Evolutionary conservation across 441 rosid species (phyloP).

Genomic region (Jatropha podagrica): DNA sequence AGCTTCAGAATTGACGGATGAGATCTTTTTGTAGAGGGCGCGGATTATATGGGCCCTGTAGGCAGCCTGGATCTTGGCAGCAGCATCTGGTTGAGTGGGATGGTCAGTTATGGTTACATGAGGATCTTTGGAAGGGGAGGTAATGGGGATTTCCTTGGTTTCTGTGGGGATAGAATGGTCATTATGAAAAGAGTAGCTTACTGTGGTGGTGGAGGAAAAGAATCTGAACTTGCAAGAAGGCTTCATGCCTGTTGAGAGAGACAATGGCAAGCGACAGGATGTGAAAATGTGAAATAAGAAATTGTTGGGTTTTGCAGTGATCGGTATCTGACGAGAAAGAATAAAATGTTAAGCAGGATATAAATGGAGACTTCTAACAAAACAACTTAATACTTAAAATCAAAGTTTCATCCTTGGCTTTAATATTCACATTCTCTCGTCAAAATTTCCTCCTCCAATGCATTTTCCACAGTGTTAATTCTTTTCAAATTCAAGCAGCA

Average conservation of each 20-base stretch:
- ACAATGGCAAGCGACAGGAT: not conserved
- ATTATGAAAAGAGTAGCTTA: slow-evolving; percentile 40
- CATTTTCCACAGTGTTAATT: not conserved
- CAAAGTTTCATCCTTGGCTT: not conserved
- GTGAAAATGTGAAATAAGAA: not conserved
- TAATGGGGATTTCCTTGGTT: slow-evolving; percentile 36
- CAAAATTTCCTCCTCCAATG: not conserved
- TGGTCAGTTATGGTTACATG: slow-evolving; percentile 23
- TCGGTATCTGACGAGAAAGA: not conserved
- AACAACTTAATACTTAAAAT: not conserved
- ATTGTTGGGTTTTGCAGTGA: not conserved
- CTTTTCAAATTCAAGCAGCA: not conserved
- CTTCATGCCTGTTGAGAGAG: not conserved
- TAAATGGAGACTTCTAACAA: not conserved
- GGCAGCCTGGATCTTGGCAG: slow-evolving; percentile 63
- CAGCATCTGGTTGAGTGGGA: slow-evolving; percentile 38
- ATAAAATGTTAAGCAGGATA: not conserved
- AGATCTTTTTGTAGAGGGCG: slow-evolving; percentile 48
- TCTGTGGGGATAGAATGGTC: slow-evolving; percentile 35
- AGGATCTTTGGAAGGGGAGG: slow-evolving; percentile 11
- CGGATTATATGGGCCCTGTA: slow-evolving; percentile 62
- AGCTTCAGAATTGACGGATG: slow-evolving; percentile 54
- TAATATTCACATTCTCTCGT: not conserved
- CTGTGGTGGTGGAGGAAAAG: slow-evolving; percentile 46
- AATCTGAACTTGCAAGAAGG: slow-evolving; percentile 19